Percentiles rank a stretch among this genome's conserved stretches.
These are phyloP conservation scores for Elsinoe perseae DNA, from an alignment of 2,329 filamentous ascomycete species.

Conservation along the genomic window DNA sequence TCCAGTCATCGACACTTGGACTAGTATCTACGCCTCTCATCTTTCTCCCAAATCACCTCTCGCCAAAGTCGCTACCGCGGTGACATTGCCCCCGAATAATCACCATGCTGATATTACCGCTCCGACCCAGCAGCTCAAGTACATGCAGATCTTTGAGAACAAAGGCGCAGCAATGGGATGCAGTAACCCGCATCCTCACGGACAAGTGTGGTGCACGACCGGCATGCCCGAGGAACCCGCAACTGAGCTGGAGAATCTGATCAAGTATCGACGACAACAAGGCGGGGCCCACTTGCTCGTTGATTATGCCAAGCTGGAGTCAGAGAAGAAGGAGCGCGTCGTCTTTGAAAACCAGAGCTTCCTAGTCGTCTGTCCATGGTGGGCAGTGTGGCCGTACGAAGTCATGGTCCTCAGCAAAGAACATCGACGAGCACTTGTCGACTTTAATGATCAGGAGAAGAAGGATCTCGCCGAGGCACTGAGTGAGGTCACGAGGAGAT, in stretches of 20 bases:
- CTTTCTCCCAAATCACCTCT: conserved; percentile 65
- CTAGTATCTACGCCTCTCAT: conserved; percentile 76
- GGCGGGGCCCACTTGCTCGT: conserved; percentile 67
- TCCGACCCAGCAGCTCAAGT: conserved; percentile 72
- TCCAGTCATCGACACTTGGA: conserved; percentile 84
- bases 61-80: conserved; percentile 38
- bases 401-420: conserved; percentile 79
- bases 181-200: conserved; percentile 96
- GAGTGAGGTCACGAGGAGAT: conserved; percentile 79
- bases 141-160: conserved; percentile 99
- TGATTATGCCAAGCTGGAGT: conserved; percentile 80
- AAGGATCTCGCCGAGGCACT: conserved; percentile 72
- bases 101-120: conserved; percentile 38
- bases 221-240: conserved; percentile 81
- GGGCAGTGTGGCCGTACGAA: conserved; percentile 97
- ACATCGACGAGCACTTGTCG: conserved; percentile 77
- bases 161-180: conserved; percentile 97
- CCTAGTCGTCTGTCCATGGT: conserved; percentile 88
- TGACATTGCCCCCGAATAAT: conserved; percentile 40
- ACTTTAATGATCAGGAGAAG: conserved; percentile 66
- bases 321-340: conserved; percentile 71
- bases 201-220: conserved; percentile 92
- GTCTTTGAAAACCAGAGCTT: conserved; percentile 84
- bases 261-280: conserved; percentile 68
- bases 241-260: conserved; percentile 69